Base-by-base conservation (phyloP, 2,329 filamentous ascomycete genomes). In the Fonsecaea nubica region DNA sequence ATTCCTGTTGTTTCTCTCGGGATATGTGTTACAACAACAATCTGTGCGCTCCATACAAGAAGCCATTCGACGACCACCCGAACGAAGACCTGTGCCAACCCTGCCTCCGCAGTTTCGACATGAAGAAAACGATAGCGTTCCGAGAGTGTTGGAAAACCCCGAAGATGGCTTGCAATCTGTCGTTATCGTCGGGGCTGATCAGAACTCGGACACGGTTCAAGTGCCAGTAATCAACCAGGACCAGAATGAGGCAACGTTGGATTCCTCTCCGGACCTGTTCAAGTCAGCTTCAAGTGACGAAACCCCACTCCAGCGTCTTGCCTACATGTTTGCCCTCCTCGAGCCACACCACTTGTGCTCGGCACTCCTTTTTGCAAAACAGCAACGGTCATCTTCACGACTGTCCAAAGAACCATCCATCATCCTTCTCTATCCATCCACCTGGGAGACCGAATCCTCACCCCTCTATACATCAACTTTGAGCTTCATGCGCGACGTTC, bases 1-100 rank as follows among this genome's bases (percentile, higher is more conserved):
- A 2, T 78, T 89, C 42, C 86, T 93, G 4, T 87, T 97, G 32
- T 97, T 97, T 77, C 83, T 97, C 36, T 92, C 91, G 59, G 93
- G 93, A 74, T 97, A 96, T 77, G 86, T 89, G 2, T 85, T 97
- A 61, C 93, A 97, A 75, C 93, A 97, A 78, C 88, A 92, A 73
- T 95, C 92, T 0, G 87, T 97, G 4, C 86, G 86, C 69, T 89
- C 90, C 72, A 85, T 97, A 36, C 91, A 94, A 73, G 82, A 84
- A 63, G 91, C 91, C 18, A 89, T 97, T 73, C 85, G 85, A 71
- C 85, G 83, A 58, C 75, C 83, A 69, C 77, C 82, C 74, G 66
- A 69, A 53, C 62, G 40, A 35, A 62, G 56, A 57, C 80, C 82
- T 5, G 62, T 69, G 18, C 70, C 73, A 5, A 70, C 69, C 12